Conservation (phyloP, 2,329 filamentous ascomycete species). For the Biscogniauxia sp. region DNA sequence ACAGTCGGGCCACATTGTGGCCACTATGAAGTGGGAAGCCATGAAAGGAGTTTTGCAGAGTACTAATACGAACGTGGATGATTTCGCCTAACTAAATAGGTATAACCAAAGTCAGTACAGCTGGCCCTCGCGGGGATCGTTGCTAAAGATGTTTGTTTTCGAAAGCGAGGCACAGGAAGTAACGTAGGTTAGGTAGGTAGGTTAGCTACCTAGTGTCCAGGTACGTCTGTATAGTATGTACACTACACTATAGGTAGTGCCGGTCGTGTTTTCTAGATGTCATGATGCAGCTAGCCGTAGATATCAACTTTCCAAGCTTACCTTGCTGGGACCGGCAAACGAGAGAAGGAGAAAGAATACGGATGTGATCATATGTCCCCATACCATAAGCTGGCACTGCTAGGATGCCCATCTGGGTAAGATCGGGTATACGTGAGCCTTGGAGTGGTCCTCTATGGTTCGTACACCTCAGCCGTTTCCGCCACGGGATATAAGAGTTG, state of each 20-base stretch:
- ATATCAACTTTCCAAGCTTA: not conserved
- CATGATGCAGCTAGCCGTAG: not conserved
- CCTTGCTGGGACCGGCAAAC: not conserved
- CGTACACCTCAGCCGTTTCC: not conserved
- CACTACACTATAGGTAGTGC: no score
- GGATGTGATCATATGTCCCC: not conserved
- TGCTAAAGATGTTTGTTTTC: not conserved
- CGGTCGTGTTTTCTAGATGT: not conserved
- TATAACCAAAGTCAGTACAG: not conserved
- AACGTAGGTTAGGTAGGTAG: not conserved
- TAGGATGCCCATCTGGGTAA: not conserved
- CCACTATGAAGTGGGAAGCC: constrained; percentile 7
- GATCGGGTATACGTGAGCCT: not conserved
- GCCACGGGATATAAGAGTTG: not conserved
- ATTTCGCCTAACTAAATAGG: constrained; percentile 2
- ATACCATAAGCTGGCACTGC: not conserved
- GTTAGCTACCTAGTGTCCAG: not conserved
- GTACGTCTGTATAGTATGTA: not conserved
- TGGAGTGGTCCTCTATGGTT: not conserved
- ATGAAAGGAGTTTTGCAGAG: constrained; percentile 6
- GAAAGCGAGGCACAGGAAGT: not conserved
- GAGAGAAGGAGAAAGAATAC: not conserved
- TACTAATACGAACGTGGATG: constrained; percentile 2
- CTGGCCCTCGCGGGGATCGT: constrained; percentile 4
- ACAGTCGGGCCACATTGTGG: not conserved